Evolutionary conservation across 805 yeast genomes (phyloP), one percentile per base, ranked within the genome.

Genomic region (Candida tallmaniae): DNA sequence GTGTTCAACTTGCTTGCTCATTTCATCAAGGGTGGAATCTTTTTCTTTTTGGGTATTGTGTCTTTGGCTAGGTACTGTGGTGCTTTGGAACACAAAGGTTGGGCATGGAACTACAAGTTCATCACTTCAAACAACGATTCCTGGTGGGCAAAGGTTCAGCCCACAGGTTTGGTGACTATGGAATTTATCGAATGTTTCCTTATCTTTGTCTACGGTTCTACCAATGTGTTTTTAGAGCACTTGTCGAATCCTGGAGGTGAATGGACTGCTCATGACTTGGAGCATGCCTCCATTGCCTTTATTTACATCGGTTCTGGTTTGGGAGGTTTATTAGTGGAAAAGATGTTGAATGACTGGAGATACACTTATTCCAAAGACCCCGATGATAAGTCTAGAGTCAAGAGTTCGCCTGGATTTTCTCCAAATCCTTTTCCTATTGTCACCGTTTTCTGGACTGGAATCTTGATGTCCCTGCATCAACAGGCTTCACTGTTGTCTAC

Each of bases 371-470:
- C 48, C 42, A 47, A 56, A 20, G 45, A 45, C 5, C 30, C 42
- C 19, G 49, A 34, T 11, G 34, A 31, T 14, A 35, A 46, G n/a
- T 27, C 41, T 2, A 46, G 55, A 13, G 18, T 43, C 3, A 62
- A 60, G 38, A 65, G 65, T 9, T 59, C 81, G 1, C 89, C 89
- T 2, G 94, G 94, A 0, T 84, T 67, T 56, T 81, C 95, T 1
- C 89, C 95, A 44, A 93, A 93, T 55, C 97, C 97, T 22, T 87
- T 93, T 74, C 97, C 97, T 3, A 79, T 85, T 1, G 75, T 93
- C 45, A 87, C 94, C 2, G 84, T 93, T 22, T 93, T 85, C 62
- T 93, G 96, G 95, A 93, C 97, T 1, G 98, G 98, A 19, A 72
- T 82, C 10, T 69, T 93, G 42, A 93, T 93, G 98, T 88, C 97